Evolutionary conservation across 2,329 filamentous ascomycete genomes (phyloP), one percentile per base, ranked within the genome.

Genomic region (Aspergillus unguis): DNA sequence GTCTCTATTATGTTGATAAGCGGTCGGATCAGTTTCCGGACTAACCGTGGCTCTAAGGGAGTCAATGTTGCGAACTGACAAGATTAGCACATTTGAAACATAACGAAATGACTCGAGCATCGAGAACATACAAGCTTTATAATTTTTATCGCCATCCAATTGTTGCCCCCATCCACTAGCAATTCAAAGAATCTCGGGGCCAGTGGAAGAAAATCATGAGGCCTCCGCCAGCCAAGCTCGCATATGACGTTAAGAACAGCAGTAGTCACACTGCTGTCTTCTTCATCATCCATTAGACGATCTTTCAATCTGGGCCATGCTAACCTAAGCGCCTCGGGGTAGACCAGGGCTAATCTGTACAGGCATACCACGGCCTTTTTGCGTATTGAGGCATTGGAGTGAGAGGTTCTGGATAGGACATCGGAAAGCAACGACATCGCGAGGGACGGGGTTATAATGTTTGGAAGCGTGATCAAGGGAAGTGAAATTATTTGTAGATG

Each of bases 141-240:
- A 57, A 99, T 84, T 71, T 99, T 99, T 69, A 99, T 99, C 54
- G 92, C 92, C 92, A 99, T 97, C 94, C 94, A 99, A 72, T 99
- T 99, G 72, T 99, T 97, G 35, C 88, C 88, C 51, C 91, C 87
- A 55, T 95, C 88, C 9, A 96, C 92, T 27, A 99, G 77, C 17
- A 99, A 80, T 67, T 96, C 92, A 64, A 97, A 99, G 27, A 99
- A 74, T 53, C 94, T 82, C 6, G 94, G 94, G 0, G 94, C 94
- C 29, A 99, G 78, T 10, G 94, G 90, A 29, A 99, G 77, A 63
- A 97, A 97, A 71, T 99, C 94, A 61, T 92, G 87, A 3, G 94
- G 94, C 61, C 94, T 82, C 62, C 94, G 84, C 90, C 92, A 96
- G 5, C 92, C 92, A 36, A 99, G 77, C 72, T 99, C 94, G 71